Base-by-base conservation (phyloP, 441 rosid genomes). In the Raphanus hybrid region DNA sequence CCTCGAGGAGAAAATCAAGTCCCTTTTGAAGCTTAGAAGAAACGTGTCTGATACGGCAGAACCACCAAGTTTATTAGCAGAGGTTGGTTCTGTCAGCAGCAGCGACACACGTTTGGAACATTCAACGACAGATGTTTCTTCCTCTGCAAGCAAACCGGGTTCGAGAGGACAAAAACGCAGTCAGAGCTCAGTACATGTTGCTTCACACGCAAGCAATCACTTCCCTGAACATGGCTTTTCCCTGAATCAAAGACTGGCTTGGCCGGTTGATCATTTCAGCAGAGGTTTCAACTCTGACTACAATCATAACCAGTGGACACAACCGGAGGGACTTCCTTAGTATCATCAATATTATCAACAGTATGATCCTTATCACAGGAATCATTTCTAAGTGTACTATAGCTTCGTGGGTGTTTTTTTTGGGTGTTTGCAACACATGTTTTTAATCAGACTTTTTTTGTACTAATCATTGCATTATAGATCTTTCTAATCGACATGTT, bases 1-100 rank as follows among this genome's bases (percentile, higher is more conserved):
- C 75, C 52, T 77, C n/a, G 27, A 64, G 52, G 75, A 71, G 71
- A 48, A 50, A 14, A 58, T 77, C 54, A 64, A 57, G 29, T 70
- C 67, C 2, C 67, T 77, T 57, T 3, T 12, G 60, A 70, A 77
- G 67, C 50, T 11, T 16, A 70, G 75, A 55, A 57, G 15, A 76
- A 57, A 41, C 60, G 10, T n/a, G 5, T 55, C 37, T 15, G 55
- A 8, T 20, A 37, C 11, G 23, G 18, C 67, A 41, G 60, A 52
- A 52, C 58, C 58, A 52, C 58, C 58, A 52, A 52, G 41, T 37
- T 11, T 52, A 69, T 4, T 48, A 69, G 75, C 15, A 39, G 75
- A 76, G 64, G 70, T 26, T 76, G 59, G 48, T 39, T 54, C 66
- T 27, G 59, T 64, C 64, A 54, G 58, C 64, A 54, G 58, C 58